phyloP scores from a whole-genome alignment of 306 rosid genomes.

The Vigna hirtella region DNA sequence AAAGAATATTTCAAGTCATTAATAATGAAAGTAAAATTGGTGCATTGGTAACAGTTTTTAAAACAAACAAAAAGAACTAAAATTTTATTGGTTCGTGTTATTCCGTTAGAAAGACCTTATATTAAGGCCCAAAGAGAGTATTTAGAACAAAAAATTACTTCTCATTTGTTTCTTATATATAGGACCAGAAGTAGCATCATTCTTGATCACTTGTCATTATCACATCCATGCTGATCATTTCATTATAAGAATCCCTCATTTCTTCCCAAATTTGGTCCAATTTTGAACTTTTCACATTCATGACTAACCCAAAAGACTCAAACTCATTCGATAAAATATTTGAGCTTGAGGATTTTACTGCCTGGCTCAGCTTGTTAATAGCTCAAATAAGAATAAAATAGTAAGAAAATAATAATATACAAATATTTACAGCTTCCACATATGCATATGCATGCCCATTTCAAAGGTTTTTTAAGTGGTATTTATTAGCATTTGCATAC shows the following conservation, averaged over 20 bases:
- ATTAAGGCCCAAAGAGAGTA: no score
- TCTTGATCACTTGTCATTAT: background rate
- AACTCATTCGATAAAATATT: slow-evolving; percentile 10
- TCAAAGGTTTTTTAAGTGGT: background rate
- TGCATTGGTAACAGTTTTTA: no score
- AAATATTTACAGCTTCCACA: slow-evolving; percentile 11
- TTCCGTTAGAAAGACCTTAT: no score
- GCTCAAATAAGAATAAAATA: slow-evolving; percentile 18
- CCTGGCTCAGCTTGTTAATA: slow-evolving; percentile 25
- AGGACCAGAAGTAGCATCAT: background rate
- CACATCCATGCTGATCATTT: background rate
- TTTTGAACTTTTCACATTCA: background rate
- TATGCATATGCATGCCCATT: background rate
- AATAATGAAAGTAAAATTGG: no score
- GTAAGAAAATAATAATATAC: background rate
- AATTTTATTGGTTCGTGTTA: no score
- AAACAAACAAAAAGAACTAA: no score
- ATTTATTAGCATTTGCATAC: slow-evolving; percentile 11
- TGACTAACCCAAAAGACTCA: slow-evolving; percentile 24
- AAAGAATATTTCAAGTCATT: no score
- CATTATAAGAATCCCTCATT: background rate
- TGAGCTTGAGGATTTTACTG: slow-evolving; percentile 14
- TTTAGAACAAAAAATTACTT: no score
- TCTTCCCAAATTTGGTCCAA: background rate
- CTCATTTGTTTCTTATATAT: no score